Evolutionary conservation across 169 alveolate species (phyloP).

Genomic region (Condylostoma magnum): DNA sequence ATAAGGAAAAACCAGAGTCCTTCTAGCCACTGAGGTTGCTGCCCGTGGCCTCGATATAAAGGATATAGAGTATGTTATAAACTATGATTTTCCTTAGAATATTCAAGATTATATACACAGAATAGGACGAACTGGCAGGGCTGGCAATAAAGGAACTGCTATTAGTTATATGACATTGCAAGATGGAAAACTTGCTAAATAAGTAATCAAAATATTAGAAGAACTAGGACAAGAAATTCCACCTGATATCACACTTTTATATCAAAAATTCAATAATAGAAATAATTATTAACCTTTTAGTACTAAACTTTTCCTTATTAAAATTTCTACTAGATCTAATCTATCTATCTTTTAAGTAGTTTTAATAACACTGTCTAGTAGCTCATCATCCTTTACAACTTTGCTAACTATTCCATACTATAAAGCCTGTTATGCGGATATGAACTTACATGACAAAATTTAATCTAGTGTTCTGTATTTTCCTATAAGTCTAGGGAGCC

Average conservation of each 20-base stretch:
- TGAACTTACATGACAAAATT: slow-evolving; percentile 67
- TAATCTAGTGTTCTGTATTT: slow-evolving; percentile 78
- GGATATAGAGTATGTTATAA: slow-evolving; percentile 92
- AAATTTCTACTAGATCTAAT: too few species aligned
- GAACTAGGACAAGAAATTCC: too few species aligned
- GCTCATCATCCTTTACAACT: slow-evolving; percentile 20
- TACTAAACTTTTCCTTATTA: too few species aligned
- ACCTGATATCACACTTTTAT: too few species aligned
- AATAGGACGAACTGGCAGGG: slow-evolving; percentile 86
- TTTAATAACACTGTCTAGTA: too few species aligned
- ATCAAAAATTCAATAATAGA: too few species aligned
- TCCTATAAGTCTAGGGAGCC: slow-evolving; percentile 74
- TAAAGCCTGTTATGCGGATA: slow-evolving; percentile 70
- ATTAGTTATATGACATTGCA: background rate
- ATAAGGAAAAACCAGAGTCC: slow-evolving; percentile 89
- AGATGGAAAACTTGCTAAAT: too few species aligned
- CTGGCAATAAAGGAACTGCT: slow-evolving; percentile 34
- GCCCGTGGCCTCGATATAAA: slow-evolving; percentile 98
- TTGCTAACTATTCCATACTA: slow-evolving; percentile 52
- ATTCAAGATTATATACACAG: slow-evolving; percentile 95
- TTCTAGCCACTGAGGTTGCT: slow-evolving; percentile 99
- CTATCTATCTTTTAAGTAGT: too few species aligned
- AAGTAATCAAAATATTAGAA: too few species aligned
- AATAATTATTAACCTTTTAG: too few species aligned
- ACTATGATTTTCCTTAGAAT: slow-evolving; percentile 94